Base-by-base conservation (phyloP, 176 grass and related monocot species). In the Aechmea fasciata region DNA sequence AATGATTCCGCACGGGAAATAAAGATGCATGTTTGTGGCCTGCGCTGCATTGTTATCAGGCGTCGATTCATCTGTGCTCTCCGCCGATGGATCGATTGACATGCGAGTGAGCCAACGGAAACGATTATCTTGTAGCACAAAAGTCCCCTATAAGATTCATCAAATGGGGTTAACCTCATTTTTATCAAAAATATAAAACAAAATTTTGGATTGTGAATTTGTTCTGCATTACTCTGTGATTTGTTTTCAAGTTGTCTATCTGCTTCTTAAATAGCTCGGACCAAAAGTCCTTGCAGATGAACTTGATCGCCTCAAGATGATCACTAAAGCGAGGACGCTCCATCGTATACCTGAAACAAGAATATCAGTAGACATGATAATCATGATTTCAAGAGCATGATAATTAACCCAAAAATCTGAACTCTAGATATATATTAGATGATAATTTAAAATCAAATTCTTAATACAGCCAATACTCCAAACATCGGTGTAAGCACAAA, bases 251-350 rank as follows among this genome's bases (percentile, higher is more conserved):
- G 68, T 97, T 97, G 79, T 97, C 94, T 50, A 97, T 92, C 71
- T 92, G 89, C 29, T 92, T 97, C 70, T 97, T 97, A 82, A 97
- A 97, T 52, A 97, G 62, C 77, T 87, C 89, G 3, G 89, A 87
- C 94, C 94, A 97, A 77, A 97, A 92, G 67, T 97, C 94, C 81
- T 97, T 97, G 71, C 94, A 97, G 73, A 97, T 97, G 76, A 97
- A 97, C 66, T 97, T 92, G 70, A 97, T 97, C 23, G 89, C 94
- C 69, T 97, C 94, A 23, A 97, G 87, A 71, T 92, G 94, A 90
- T 97, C 86, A 63, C 69, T 89, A 50, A 97, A 97, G 70, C 89
- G 82, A 79, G 86, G 89, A 52, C 86, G 87, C 55, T 92, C 93
- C 86, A 97, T 85, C 5, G 93, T 92, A 53, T 97, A 97, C 50